Evolutionary conservation across 352 stramenopile species (phyloP), one percentile per base, ranked within the genome.

Genomic region (Phytophthora kernoviae): DNA sequence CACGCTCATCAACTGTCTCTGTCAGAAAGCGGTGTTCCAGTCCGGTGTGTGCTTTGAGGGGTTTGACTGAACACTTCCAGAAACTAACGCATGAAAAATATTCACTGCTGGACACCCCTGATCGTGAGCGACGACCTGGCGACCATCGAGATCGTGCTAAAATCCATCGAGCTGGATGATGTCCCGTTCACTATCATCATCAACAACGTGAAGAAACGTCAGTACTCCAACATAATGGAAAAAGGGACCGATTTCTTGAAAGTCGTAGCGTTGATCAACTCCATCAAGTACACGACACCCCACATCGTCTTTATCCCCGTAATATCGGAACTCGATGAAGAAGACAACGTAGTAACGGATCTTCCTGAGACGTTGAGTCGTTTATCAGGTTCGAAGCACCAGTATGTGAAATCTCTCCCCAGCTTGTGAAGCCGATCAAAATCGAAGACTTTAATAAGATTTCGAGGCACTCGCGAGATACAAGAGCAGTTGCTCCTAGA

Each of bases 1-100:
- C 27, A 66, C 62, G 24, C 44, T 70, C 50, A 62, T 70, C 51
- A 70, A 70, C 45, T 70, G 62, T 18, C 43, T 66, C 14, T 39
- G 62, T 11, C 43, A 49, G 15, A 5, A 50, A 11, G 18, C 14
- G 1, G 39, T 39, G 0, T 62, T 70, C 18, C 12, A 58, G 9
- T 54, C 55, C 1, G 62, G 62, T 1, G 7, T 65, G 5, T 53
- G n/a, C 32, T 70, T 39, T 15, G 62, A 55, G 3, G 24, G 24
- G 24, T 30, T 6, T 30, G 3, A 30, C 24, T 6, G 6, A 30
- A 6, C 24, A 30, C 6, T 30, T 30, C 24, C 24, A 30, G 24
- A 30, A 3, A 30, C 24, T 3, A 30, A 30, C 24, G 24, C 24
- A 30, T 30, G 24, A 30, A 30, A 30, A 30, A n/a, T n/a, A n/a